phyloP scores from a whole-genome alignment of 2,329 filamentous ascomycete genomes.

The Sphaerulina populicola region DNA sequence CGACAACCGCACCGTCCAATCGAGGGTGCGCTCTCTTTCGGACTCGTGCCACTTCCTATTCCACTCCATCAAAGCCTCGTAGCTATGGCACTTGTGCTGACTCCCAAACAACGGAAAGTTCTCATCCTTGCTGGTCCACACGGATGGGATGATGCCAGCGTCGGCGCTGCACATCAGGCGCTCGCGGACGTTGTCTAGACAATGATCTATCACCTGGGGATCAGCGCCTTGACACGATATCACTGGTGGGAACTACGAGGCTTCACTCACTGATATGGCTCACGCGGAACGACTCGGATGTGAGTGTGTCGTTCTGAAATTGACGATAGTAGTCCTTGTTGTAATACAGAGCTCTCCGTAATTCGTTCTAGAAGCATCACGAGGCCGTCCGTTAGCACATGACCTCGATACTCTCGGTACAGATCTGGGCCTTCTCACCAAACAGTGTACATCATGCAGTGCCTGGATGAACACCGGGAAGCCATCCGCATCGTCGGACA shows the following conservation, averaged over 20 bases:
- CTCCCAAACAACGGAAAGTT: conserved; percentile 8
- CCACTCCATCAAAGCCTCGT: conserved; percentile 9
- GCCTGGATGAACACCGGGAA: conserved; percentile 6
- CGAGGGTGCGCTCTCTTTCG: neutral
- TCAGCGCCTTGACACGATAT: too few species aligned
- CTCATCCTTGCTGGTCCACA: conserved; percentile 1
- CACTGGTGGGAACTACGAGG: neutral
- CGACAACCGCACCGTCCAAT: conserved; percentile 2
- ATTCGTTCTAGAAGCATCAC: conserved; percentile 3
- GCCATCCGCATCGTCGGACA: neutral
- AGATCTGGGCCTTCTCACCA: neutral
- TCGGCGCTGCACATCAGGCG: conserved; percentile 7
- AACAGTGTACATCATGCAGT: conserved; percentile 10
- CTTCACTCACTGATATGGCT: conserved; percentile 3
- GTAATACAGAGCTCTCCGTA: conserved; percentile 4
- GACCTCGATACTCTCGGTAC: neutral
- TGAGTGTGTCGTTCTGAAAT: conserved; percentile 1
- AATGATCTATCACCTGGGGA: neutral
- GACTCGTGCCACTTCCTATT: conserved; percentile 1
- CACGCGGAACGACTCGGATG: conserved; percentile 2
- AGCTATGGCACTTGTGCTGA: conserved; percentile 13
- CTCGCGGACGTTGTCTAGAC: conserved; percentile 9
- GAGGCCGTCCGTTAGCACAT: neutral
- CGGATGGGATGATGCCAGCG: neutral
- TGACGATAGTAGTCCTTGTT: conserved; percentile 8